Base-by-base conservation (phyloP, 192 early-diverging fungal species). In the Physocladia obscura region DNA sequence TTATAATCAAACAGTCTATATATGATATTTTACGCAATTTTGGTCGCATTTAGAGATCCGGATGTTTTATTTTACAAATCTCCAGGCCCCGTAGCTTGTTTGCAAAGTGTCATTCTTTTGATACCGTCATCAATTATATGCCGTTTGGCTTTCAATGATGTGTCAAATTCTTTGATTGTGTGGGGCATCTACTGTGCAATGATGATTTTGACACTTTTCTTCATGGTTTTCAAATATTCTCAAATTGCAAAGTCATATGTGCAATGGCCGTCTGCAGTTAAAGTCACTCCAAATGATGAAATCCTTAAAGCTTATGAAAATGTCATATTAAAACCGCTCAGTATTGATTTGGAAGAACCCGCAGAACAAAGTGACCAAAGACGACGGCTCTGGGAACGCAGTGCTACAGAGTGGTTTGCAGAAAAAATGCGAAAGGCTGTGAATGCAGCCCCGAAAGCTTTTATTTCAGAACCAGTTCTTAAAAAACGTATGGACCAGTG, bases 21-120 rank as follows among this genome's bases (percentile, higher is more conserved):
- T 39, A 79, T 79, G 69, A 39, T 68, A 1, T 69, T 79, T 27
- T 68, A 79, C 32, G 54, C 55, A 19, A 67, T 50, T 5, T 47
- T 79, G 8, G 49, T 79, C 21, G 52, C 71, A 17, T 49, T 79
- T 24, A 59, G 70, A 13, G 61, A 79, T 49, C 76, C 77, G 2
- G 76, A 79, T 6, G 57, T 60, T 2, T 57, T 51, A 21, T 79
- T 79, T 63, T 76, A 73, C 39, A 79, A 80, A 39, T 80, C 72
- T 15, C 57, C 49, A 21, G 78, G 78, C 3, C 78, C 78, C 2
- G 21, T 44, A 11, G 63, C 68, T n/a, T 63, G 69, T 24, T 27
- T 79, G 24, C 48, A 50, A 40, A 76, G 52, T 47, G 39, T 79
- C 19, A 24, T 49, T 1, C 74, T 79, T 44, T 47, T 79, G 22